phyloP scores from a whole-genome alignment of 768 basidiomycete species.

The Multifurca ochricompacta region DNA sequence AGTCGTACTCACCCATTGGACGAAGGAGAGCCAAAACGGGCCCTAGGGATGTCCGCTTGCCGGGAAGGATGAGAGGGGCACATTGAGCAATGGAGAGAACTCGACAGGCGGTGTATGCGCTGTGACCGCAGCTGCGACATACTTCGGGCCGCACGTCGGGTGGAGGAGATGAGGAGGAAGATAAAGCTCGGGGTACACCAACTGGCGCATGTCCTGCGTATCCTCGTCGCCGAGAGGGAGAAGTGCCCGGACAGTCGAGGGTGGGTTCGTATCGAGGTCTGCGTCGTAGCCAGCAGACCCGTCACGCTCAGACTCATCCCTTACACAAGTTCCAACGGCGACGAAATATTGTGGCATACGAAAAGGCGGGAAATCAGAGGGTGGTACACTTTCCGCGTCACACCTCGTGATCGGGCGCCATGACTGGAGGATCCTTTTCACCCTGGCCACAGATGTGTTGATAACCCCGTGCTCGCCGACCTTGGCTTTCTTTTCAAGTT shows the following conservation, averaged over 20 bases:
- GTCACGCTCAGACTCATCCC: neutral
- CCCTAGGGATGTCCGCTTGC: neutral
- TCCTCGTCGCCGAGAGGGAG: neutral
- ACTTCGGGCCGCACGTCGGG: neutral
- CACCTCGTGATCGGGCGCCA: neutral
- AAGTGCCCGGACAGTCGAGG: neutral
- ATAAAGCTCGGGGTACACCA: neutral
- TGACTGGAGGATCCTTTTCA: neutral
- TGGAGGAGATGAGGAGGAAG: conserved; percentile 6
- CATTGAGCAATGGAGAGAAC: neutral
- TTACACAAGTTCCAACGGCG: neutral
- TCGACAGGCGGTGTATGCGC: neutral
- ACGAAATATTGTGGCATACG: neutral
- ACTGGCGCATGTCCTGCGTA: neutral
- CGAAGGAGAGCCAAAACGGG: too few relatives aligned
- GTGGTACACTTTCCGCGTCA: neutral
- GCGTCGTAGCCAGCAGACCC: neutral
- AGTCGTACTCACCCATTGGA: neutral
- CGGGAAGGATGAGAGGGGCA: neutral
- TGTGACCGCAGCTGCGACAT: neutral
- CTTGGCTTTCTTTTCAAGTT: neutral
- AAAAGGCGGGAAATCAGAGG: neutral
- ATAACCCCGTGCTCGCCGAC: neutral
- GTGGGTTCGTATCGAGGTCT: neutral
- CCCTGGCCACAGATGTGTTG: neutral